These are phyloP conservation scores for Hanseniaspora meyeri DNA, from an alignment of 805 yeast species.

Conservation along the genomic window DNA sequence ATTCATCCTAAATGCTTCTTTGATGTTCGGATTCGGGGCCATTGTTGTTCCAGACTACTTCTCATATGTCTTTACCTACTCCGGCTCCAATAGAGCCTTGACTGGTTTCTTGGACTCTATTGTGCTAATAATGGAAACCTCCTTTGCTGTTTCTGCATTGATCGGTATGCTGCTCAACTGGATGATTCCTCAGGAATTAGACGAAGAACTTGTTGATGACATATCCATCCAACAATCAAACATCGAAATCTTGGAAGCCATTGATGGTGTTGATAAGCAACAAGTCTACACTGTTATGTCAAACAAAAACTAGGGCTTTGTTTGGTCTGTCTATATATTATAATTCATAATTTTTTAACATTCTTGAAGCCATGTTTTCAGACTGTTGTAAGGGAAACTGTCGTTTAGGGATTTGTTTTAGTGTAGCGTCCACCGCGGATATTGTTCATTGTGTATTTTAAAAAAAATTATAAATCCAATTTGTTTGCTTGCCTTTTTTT, in stretches of 20 bases:
- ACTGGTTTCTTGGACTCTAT: slow-evolving; percentile 58
- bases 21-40: slow-evolving; percentile 57
- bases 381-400: not conserved
- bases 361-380: too few species aligned
- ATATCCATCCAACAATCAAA: slow-evolving; percentile 22
- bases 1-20: slow-evolving; percentile 53
- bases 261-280: slow-evolving; percentile 14
- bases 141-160: slow-evolving; percentile 60
- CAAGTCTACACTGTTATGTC: slow-evolving; percentile 13
- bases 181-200: slow-evolving; percentile 47
- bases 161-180: slow-evolving; percentile 50
- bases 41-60: slow-evolving; percentile 57
- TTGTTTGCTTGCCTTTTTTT: not conserved
- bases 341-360: not conserved
- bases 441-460: too few species aligned
- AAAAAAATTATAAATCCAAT: too few species aligned
- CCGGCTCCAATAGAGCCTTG: slow-evolving; percentile 45
- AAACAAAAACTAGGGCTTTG: not conserved
- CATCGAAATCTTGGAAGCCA: slow-evolving; percentile 20
- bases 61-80: slow-evolving; percentile 48
- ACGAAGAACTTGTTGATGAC: slow-evolving; percentile 29
- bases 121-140: slow-evolving; percentile 56
- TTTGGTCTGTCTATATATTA: not conserved
- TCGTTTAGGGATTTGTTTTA: too few species aligned
- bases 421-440: too few species aligned